Evolutionary conservation across 352 stramenopile genomes (phyloP), one percentile per base, ranked within the genome.

Genomic region (Pythium diclinum): DNA sequence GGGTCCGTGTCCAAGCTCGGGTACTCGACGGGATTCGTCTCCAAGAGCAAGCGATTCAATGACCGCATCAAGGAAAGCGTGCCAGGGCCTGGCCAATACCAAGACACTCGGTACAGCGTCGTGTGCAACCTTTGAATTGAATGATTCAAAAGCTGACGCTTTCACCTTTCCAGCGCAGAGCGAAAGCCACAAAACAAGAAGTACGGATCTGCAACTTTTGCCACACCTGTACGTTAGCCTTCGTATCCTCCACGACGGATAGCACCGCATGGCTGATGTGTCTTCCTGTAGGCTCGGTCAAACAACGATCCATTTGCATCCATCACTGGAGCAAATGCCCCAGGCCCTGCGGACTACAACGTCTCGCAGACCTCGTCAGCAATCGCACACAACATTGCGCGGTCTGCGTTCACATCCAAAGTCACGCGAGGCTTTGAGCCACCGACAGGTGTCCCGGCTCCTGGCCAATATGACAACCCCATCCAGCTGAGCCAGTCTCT

Each of bases 1-100:
- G 82, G 84, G 60, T 91, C 79, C 0, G 84, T 93, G 8, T 93
- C 84, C 46, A 76, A 74, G 17, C 74, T 90, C 48, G 84, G 84
- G 2, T 91, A 91, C 68, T 85, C 77, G 51, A 86, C 76, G 32
- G 84, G 82, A 17, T 93, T 93, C 51, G 82, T 93, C 9, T 93
- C 82, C 55, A 91, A 91, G 59, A 76, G 76, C 44, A 88, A 90
- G 51, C 77, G 84, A 44, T 93, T 93, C 59, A 77, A 67, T 51
- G 77, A 90, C 6, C 69, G 77, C 23, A 59, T 77, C 10, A 73
- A 72, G 32, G 65, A 88, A 1, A 59, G 69, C n/a, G 71, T 81
- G 19, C 84, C 84, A 33, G 84, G 82, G 23, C 84, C 82, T 7
- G 84, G 84, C 0, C 75, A 87, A 65, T 91, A 93, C 59, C 72